Evolutionary conservation across 768 basidiomycete genomes (phyloP), one percentile per base, ranked within the genome.

Genomic region (Mycena rosella): DNA sequence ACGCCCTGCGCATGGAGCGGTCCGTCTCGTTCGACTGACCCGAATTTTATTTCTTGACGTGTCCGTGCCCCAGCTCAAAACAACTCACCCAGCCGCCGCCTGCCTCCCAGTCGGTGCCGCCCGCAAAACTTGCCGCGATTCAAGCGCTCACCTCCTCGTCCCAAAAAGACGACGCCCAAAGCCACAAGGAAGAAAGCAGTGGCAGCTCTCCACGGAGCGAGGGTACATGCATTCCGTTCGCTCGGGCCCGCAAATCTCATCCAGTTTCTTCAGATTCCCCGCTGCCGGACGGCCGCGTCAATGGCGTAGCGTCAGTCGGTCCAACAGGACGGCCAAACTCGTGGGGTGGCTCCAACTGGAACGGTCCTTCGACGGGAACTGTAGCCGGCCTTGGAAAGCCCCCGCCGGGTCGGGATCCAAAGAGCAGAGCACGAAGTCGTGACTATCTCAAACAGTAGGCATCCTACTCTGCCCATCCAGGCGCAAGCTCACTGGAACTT

Each of bases 1-100:
- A 96, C 80, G 98, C 97, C 44, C 84, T 99, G 53, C 90, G 96
- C 52, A 91, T 96, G 84, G 98, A 99, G 83, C 90, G 98, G 96
- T 98, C 69, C 75, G 88, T 84, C n/a, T 11, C 68, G 63, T 65
- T 42, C 67, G 52, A 63, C 60, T 61, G 66, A 24, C 69, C 44
- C 63, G 48, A 63, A 27, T 48, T 48, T 52, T 49, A 61, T 67
- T 72, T 74, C 72, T 76, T 84, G 77, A 84, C 79, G 78, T 80
- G 78, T 79, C 73, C 73, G 60, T 53, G 49, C 62, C 63, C 61
- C 76, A 95, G 94, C 73, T 92, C 93, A 73, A 95, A 95, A 80
- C 94, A 95, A 78, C 86, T 94, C 61, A 84, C 83, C 52, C 88
- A 89, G 74, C 82, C 66, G 1, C 40, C 70, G n/a, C 17, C 89